A percentile compares a stretch with the other conserved stretches of the same genome.
phyloP scores from a whole-genome alignment of 331 rosid species.

The Stylosanthes scabra region DNA sequence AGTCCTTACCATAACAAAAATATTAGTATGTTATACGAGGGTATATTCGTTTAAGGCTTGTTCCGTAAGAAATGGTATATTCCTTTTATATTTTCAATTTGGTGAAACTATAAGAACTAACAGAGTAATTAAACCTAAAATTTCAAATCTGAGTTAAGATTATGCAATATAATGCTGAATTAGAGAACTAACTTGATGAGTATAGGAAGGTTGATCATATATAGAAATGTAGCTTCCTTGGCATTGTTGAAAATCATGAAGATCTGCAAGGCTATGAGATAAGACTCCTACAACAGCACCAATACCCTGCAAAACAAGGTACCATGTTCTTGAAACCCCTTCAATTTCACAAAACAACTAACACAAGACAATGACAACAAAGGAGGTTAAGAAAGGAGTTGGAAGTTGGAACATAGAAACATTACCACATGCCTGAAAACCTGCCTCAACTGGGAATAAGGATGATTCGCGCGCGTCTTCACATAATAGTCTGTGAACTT shows the following conservation, averaged over 20 bases:
- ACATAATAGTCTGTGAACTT: slow-evolving; percentile 91
- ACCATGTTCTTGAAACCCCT: slow-evolving; percentile 22
- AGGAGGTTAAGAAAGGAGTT: neutral
- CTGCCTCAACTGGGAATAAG: slow-evolving; percentile 97
- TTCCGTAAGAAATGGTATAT: no score
- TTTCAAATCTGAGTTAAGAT: no score
- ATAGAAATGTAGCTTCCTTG: slow-evolving; percentile 92
- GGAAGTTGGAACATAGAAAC: slow-evolving; percentile 18
- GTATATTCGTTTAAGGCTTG: no score
- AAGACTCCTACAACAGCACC: slow-evolving; percentile 96
- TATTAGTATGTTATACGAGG: no score
- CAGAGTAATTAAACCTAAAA: no score
- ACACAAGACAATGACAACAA: neutral
- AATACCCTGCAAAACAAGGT: slow-evolving; percentile 55
- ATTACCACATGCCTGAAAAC: slow-evolving; percentile 97
- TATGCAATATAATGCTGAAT: neutral
- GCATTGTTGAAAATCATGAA: slow-evolving; percentile 61
- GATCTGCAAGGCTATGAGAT: slow-evolving; percentile 92
- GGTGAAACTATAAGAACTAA: no score
- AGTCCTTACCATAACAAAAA: no score
- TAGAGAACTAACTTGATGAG: slow-evolving; percentile 62
- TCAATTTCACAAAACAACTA: slow-evolving; percentile 10
- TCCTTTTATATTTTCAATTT: no score
- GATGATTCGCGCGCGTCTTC: slow-evolving; percentile 98
- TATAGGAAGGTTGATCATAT: slow-evolving; percentile 82